These are phyloP conservation scores for Cutaneotrichosporon sp. DNA, from an alignment of 1,284 basidiomycete genomes.

Conservation along the genomic window DNA sequence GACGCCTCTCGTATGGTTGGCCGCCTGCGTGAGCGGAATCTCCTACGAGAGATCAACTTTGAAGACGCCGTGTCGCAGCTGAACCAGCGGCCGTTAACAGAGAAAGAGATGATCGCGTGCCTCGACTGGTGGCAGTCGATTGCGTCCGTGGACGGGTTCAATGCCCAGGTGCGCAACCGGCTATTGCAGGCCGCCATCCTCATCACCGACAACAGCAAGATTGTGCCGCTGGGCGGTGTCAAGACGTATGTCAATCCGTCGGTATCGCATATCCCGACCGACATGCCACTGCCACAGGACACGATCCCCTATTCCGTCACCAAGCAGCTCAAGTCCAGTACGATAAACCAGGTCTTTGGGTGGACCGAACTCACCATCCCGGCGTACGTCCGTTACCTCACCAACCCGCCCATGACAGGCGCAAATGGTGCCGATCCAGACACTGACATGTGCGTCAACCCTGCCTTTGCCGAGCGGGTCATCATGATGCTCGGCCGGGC, in stretches of 20 bases:
- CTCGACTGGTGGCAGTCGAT: constrained; percentile 83
- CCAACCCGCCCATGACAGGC: constrained; percentile 53
- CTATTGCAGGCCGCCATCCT: constrained; percentile 68
- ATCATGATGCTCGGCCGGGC: constrained; percentile 64
- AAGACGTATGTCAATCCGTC: constrained; percentile 69
- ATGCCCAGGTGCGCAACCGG: constrained; percentile 51
- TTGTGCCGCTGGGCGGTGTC: constrained; percentile 66
- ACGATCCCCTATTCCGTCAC: constrained; percentile 69
- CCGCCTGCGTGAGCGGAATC: constrained; percentile 59
- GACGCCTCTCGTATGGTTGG: constrained; percentile 64
- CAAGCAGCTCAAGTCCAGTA: constrained; percentile 56
- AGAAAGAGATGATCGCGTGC: constrained; percentile 73
- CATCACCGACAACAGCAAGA: constrained; percentile 50
- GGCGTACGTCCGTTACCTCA: constrained; percentile 70
- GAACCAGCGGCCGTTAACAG: constrained; percentile 62
- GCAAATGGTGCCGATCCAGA: constrained; percentile 49
- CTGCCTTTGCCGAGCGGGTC: constrained; percentile 77
- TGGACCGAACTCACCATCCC: constrained; percentile 75
- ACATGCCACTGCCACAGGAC: constrained; percentile 73
- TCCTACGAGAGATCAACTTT: constrained; percentile 79
- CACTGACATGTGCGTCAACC: constrained; percentile 63
- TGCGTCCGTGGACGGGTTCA: constrained; percentile 52
- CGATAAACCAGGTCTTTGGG: constrained; percentile 55
- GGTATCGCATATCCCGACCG: constrained; percentile 64
- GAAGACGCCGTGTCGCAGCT: constrained; percentile 82